phyloP scores from a whole-genome alignment of 805 yeast species.

The Spathaspora passalidarum region DNA sequence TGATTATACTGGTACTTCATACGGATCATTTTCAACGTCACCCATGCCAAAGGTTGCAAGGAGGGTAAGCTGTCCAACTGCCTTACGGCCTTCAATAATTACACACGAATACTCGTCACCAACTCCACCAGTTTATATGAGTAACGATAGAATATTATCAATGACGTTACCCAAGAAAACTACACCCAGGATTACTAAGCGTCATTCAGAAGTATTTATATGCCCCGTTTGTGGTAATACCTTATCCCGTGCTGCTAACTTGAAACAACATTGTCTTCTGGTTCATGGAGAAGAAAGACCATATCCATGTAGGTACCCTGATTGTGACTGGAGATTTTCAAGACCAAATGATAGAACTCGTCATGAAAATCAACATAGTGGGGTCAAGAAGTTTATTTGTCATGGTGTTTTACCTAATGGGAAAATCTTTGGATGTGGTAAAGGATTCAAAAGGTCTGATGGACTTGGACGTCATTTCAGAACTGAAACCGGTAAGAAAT shows the following conservation, averaged over 20 bases:
- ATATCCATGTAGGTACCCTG: conserved; percentile 52
- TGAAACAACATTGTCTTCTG: conserved; percentile 68
- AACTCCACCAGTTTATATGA: neutral
- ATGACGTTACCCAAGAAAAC: neutral
- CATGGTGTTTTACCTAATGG: conserved; percentile 61
- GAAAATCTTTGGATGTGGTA: conserved; percentile 42
- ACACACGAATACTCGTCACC: neutral
- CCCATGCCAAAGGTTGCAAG: neutral
- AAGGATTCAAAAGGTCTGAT: conserved; percentile 46
- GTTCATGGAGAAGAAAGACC: conserved; percentile 86
- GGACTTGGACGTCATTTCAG: conserved; percentile 44
- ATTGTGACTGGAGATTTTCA: conserved; percentile 72
- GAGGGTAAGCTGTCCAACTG: neutral
- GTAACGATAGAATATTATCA: neutral
- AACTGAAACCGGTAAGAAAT: conserved; percentile 44
- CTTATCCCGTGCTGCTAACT: conserved; percentile 89
- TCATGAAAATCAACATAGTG: conserved; percentile 59
- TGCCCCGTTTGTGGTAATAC: conserved; percentile 82
- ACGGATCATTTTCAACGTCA: neutral
- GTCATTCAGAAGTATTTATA: conserved; percentile 46
- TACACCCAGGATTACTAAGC: neutral
- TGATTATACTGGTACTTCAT: too few species aligned
- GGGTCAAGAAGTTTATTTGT: conserved; percentile 72
- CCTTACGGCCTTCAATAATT: neutral
- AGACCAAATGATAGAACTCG: conserved; percentile 45